These are phyloP conservation scores for Mesotaenium endlicherianum DNA, from an alignment of 139 green algal species.

Conservation along the genomic window DNA sequence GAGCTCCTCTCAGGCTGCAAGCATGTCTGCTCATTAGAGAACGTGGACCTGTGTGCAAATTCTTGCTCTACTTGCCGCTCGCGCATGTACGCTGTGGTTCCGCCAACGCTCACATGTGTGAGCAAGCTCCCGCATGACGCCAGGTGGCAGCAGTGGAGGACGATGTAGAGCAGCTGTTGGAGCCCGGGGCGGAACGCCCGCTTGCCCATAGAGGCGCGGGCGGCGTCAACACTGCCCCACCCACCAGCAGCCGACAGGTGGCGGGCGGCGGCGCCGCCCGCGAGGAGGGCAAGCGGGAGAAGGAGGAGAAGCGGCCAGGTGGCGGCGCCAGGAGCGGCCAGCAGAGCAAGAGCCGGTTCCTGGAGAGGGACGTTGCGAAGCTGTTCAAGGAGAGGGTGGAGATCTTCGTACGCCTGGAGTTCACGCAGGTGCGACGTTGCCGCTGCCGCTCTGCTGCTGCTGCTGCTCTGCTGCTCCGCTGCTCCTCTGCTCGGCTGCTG, in stretches of 20 bases:
- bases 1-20: too few species aligned
- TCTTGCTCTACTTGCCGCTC: too few species aligned
- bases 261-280: background rate
- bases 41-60: too few species aligned
- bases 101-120: background rate
- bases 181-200: slow-evolving; percentile 8
- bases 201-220: background rate
- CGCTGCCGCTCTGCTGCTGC: too few species aligned
- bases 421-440: slow-evolving; percentile 43
- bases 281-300: background rate
- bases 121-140: background rate
- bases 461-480: too few species aligned
- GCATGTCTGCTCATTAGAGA: too few species aligned
- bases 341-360: background rate
- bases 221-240: too few species aligned
- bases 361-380: slow-evolving; percentile 50
- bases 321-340: background rate
- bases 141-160: slow-evolving; percentile 40
- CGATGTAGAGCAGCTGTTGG: slow-evolving; percentile 39
- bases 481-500: too few species aligned
- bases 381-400: slow-evolving; percentile 47
- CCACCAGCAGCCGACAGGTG: background rate
- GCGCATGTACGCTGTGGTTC: too few species aligned
- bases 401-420: slow-evolving; percentile 49
- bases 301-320: background rate